Evolutionary conservation across 2,329 filamentous ascomycete species (phyloP), one percentile per base, ranked within the genome.

Genomic region (Apiospora pterosperma): DNA sequence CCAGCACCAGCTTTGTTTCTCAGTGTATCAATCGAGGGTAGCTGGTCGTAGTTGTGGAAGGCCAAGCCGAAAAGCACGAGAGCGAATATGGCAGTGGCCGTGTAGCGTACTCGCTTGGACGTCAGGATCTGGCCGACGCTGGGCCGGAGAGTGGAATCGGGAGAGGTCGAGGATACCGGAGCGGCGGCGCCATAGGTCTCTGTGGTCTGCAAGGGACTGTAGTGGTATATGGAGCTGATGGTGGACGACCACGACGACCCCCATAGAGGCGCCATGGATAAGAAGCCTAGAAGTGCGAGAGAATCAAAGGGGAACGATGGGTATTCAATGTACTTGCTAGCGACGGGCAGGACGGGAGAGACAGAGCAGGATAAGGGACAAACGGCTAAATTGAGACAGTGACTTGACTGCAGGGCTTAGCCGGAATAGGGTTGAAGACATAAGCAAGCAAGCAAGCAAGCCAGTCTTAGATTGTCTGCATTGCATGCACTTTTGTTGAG

Each of bases 121-220:
- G 70, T 72, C 6, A 80, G 66, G 41, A 80, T 73, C 69, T 79
- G 74, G 11, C 67, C 69, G 25, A 78, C 52, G 55, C 72, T 79
- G 21, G 77, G 77, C 44, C 65, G 67, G 63, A 70, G 5, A 67
- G 60, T 52, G 67, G 76, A 67, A 63, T 76, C 65, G 70, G 75
- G 62, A 23, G 70, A 69, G n/a, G 69, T 67, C 44, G 67, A 63
- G 41, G 72, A 55, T 31, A 67, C 61, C 34, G 62, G 66, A 7
- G 66, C 36, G 0, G 14, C 6, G 25, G 68, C 55, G 31, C 65
- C 55, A 34, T 63, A 68, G 28, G 65, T 64, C 21, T 75, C 72
- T 55, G 64, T 62, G 58, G 68, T 69, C 55, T 69, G 67, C 36
- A 73, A 61, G 25, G 68, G 69, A 28, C 66, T 69, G 63, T 75